phyloP scores from a whole-genome alignment of 192 early-diverging fungal species.

The Coemansia sp. region DNA sequence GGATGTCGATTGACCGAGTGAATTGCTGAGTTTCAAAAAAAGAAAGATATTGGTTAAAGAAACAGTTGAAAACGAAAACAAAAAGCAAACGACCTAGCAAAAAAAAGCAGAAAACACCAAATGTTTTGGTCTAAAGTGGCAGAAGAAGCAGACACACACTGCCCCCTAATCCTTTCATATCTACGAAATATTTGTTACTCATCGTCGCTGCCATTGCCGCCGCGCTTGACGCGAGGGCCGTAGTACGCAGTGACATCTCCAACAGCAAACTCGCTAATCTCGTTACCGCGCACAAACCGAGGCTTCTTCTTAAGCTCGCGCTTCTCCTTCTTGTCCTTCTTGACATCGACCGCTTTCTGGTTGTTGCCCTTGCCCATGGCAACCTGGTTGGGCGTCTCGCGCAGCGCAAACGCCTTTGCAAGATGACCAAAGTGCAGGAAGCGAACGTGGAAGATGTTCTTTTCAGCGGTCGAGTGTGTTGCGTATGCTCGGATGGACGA shows the following conservation, averaged over 20 bases:
- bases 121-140: too few species aligned
- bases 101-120: too few species aligned
- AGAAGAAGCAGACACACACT: too few species aligned
- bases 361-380: slow-evolving; percentile 55
- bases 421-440: slow-evolving; percentile 95
- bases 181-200: neutral
- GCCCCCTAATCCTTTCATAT: neutral
- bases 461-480: slow-evolving; percentile 81
- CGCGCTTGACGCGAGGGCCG: slow-evolving; percentile 36
- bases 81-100: too few species aligned
- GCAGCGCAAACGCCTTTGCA: slow-evolving; percentile 94
- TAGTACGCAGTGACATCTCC: slow-evolving; percentile 53
- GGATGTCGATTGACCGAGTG: neutral
- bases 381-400: slow-evolving; percentile 82
- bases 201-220: slow-evolving; percentile 2
- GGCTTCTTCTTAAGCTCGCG: slow-evolving; percentile 49
- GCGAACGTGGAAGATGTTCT: slow-evolving; percentile 91
- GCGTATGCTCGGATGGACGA: slow-evolving; percentile 93
- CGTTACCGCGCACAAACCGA: slow-evolving; percentile 48
- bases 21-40: neutral
- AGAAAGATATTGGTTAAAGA: neutral
- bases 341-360: slow-evolving; percentile 31
- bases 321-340: slow-evolving; percentile 42
- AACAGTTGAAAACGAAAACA: too few species aligned
- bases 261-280: slow-evolving; percentile 56